Evolutionary conservation across 129 eudicot species (phyloP).

Genomic region (Cynara cardunculus): DNA sequence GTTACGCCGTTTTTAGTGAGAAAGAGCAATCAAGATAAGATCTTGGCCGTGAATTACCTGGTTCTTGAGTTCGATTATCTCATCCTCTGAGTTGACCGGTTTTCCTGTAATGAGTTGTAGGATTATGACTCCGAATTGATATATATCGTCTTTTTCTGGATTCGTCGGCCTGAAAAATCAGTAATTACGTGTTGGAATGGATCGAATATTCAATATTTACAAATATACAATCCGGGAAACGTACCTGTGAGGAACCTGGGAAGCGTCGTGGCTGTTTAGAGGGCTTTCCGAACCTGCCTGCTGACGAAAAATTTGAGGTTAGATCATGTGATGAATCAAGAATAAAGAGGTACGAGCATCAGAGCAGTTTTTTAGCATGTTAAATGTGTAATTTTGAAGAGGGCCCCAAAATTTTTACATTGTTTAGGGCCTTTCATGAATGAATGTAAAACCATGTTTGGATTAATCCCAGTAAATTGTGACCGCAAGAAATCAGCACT

Average conservation of each 20-base stretch:
- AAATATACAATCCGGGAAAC: neutral
- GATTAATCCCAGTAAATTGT: too few species aligned
- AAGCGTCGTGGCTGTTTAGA: constrained; percentile 42
- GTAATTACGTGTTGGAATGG: neutral
- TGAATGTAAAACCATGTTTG: too few species aligned
- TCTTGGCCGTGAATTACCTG: constrained; percentile 42
- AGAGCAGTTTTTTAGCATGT: neutral
- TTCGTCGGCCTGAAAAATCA: constrained; percentile 32
- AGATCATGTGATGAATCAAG: neutral
- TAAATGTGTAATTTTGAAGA: too few species aligned
- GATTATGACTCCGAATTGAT: constrained; percentile 71
- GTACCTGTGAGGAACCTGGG: constrained; percentile 40
- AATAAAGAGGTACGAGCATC: neutral
- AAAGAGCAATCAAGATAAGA: neutral
- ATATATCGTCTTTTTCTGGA: constrained; percentile 78
- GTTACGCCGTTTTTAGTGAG: neutral
- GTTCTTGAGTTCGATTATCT: constrained; percentile 54
- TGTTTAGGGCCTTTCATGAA: too few species aligned
- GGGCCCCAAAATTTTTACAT: too few species aligned
- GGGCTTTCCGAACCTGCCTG: constrained; percentile 76
- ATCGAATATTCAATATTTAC: neutral
- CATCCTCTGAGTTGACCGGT: constrained; percentile 53
- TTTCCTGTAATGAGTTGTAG: constrained; percentile 74
- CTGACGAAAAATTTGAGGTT: neutral
- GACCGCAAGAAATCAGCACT: too few species aligned